These are phyloP conservation scores for Coemansia sp. DNA, from an alignment of 192 early-diverging fungal genomes.

Conservation along the genomic window DNA sequence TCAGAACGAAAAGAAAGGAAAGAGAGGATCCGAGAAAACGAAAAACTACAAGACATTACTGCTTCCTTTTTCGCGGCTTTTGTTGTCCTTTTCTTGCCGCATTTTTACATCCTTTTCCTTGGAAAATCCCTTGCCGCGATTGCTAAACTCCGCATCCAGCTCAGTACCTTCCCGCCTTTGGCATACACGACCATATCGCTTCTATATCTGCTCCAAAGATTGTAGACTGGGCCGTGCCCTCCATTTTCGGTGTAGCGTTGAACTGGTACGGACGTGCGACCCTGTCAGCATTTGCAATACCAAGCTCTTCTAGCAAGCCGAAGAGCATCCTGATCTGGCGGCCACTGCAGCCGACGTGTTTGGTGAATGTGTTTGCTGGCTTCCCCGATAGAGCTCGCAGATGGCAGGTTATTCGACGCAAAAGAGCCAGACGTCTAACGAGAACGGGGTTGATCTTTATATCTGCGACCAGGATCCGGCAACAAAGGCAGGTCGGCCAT, in stretches of 20 bases:
- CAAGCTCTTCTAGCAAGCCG: slow-evolving; percentile 10
- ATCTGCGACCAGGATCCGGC: slow-evolving; percentile 11
- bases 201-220: slow-evolving; percentile 28
- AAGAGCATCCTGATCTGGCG: not conserved
- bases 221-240: not conserved
- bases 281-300: slow-evolving; percentile 20
- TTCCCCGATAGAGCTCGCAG: not conserved
- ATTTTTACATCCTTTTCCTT: no score
- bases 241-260: not conserved
- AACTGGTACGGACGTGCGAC: slow-evolving; percentile 9
- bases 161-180: not conserved
- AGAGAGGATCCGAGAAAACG: not conserved
- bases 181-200: slow-evolving; percentile 3
- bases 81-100: not conserved
- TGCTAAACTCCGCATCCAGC: no score
- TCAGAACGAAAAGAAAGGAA: not conserved
- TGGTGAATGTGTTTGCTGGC: slow-evolving; percentile 2
- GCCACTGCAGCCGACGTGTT: slow-evolving; percentile 6
- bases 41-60: not conserved
- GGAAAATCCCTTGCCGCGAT: no score
- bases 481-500: slow-evolving; percentile 19
- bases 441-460: not conserved
- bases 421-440: slow-evolving; percentile 20
- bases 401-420: slow-evolving; percentile 14
- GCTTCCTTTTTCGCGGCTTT: not conserved